A percentile compares a stretch with the other conserved stretches of the same genome.
These are phyloP conservation scores for Vigna radiata DNA, from an alignment of 306 rosid genomes.

Conservation along the genomic window DNA sequence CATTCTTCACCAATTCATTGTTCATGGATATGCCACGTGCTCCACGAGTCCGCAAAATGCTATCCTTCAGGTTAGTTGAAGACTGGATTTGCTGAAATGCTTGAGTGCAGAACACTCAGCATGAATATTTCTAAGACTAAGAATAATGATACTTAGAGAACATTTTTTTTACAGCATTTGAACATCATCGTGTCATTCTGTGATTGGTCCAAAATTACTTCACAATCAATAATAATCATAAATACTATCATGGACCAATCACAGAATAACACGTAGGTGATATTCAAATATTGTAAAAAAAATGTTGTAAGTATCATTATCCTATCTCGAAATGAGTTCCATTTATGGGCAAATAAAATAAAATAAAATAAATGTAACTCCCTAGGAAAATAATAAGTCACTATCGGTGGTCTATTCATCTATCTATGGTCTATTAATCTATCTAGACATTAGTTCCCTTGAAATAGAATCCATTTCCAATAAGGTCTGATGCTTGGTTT, in stretches of 20 bases:
- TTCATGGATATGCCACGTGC: conserved; percentile 99
- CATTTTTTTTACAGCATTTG: no score
- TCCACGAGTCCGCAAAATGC: conserved; percentile 96
- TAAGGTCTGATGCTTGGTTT: conserved; percentile 46
- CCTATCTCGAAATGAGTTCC: background rate
- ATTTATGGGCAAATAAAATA: background rate
- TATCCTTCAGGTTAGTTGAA: conserved; percentile 67
- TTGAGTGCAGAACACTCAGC: background rate
- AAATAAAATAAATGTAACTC: background rate
- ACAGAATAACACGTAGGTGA: no score
- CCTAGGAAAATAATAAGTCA: background rate
- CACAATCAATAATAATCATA: no score
- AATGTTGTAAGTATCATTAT: no score
- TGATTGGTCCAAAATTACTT: no score
- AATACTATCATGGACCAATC: no score
- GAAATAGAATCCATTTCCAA: background rate
- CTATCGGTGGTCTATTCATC: background rate
- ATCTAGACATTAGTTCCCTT: background rate
- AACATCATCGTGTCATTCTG: no score
- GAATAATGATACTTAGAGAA: no score
- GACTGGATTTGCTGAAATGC: background rate
- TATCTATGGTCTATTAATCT: background rate
- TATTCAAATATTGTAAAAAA: no score
- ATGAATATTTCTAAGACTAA: background rate
- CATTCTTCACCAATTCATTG: conserved; percentile 90